Base-by-base conservation (phyloP, 352 stramenopile species). In the Peronospora destructor region DNA sequence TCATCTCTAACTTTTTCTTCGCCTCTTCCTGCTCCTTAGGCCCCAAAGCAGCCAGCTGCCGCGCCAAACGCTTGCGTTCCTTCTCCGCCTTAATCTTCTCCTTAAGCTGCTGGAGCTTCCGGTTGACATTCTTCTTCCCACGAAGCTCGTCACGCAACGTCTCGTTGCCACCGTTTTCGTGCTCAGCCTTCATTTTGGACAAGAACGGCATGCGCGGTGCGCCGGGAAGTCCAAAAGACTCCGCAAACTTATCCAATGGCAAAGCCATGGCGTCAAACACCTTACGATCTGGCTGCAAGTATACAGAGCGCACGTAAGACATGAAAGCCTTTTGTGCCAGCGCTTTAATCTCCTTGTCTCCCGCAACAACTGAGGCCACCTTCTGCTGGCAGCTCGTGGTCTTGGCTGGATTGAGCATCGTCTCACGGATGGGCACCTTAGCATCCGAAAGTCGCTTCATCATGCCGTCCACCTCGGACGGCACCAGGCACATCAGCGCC, bases 81-180 rank as follows among this genome's bases (percentile, higher is more conserved):
- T 98, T 97, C 61, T 98, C 94, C 5, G 84, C 79, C 60, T 97
- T 96, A 56, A 99, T 98, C 66, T 98, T 96, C 37, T 98, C 94
- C 61, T 98, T 98, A 7, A 99, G 82, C 67, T 95, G 82, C 62
- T 97, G 78, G 14, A 99, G 67, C 62, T 97, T 98, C 29, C 91
- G 86, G 71, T 98, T 98, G 3, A 96, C 85, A 67, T 99, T 98
- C 68, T 99, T 99, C 63, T 97, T 96, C 41, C 70, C 67, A 14
- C 87, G 78, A 7, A 95, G 73, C 49, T 93, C 84, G 16, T 94
- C 83, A 8, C 86, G 84, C 33, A 95, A 57, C 46, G 86, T 73
- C 33, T 95, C 84, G 40, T 91, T 66, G 21, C 67, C 65, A 25
- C 64, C 61, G 25, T 80, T 74, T 40, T 74, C 68, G 52, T 48